Percentiles rank a stretch among this genome's conserved stretches.
Evolutionary conservation across 1,284 basidiomycete species (phyloP).

Genomic region (Inonotus obliquus): DNA sequence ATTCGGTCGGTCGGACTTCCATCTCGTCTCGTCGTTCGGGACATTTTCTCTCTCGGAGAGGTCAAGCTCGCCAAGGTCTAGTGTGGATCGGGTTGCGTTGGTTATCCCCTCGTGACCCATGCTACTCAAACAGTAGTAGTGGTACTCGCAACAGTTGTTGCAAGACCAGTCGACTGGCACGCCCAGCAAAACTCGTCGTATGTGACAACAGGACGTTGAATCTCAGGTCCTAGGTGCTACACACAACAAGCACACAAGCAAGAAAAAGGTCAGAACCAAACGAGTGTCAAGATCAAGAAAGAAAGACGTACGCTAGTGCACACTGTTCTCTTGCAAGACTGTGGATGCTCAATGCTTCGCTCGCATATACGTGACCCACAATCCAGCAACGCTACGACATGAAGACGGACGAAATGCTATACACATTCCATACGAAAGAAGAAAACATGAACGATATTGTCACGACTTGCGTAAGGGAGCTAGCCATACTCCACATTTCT

Average conservation of each 20-base stretch:
- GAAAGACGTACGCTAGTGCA: conserved; percentile 17
- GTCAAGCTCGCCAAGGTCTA: background rate
- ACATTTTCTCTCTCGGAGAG: background rate
- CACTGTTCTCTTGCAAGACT: conserved; percentile 9
- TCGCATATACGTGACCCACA: conserved; percentile 15
- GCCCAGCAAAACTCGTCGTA: conserved; percentile 18
- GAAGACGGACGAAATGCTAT: conserved; percentile 18
- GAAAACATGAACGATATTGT: background rate
- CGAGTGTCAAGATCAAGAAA: no score
- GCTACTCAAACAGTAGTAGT: no score
- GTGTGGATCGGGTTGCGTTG: background rate
- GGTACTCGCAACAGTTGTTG: conserved; percentile 9
- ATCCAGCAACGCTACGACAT: conserved; percentile 17
- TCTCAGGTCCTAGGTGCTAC: conserved; percentile 16
- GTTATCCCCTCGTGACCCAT: background rate
- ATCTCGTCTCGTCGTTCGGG: no score
- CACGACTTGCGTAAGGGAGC: background rate
- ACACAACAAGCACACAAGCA: no score
- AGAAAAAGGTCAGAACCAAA: no score
- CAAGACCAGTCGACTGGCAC: conserved; percentile 16
- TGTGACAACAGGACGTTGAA: conserved; percentile 15
- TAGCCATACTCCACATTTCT: conserved; percentile 15
- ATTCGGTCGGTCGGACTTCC: no score
- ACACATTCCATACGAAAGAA: background rate
- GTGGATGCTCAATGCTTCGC: conserved; percentile 16